Evolutionary conservation across 208 protist species (phyloP), one percentile per base, ranked within the genome.

Genomic region (Blechomonas ayalai): DNA sequence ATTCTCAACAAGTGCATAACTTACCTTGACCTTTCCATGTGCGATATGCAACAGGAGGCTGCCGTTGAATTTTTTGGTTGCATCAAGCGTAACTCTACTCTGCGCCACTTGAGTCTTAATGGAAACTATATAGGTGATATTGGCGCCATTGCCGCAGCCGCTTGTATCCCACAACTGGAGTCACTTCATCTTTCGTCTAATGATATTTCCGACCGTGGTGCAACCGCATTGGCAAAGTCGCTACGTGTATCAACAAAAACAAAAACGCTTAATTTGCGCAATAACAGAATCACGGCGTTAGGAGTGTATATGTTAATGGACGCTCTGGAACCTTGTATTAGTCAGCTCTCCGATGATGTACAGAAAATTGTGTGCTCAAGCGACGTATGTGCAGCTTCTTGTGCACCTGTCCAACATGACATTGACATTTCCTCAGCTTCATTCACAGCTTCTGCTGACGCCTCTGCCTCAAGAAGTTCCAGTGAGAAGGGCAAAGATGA

Each of bases 181-280:
- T 58, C 65, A 1, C 50, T 83, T 5, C 74, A 83, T 45, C 39
- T 70, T 24, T 59, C 66, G 18, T 75, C 69, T 13, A 83, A 83
- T 43, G 51, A 46, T 19, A 75, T 83, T 41, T 58, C 59, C 3
- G 74, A 83, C 62, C 33, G 46, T 1, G 74, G 62, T 15, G 64
- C 67, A 0, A 19, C 52, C 25, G 58, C 52, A 28, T 19, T 83
- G 15, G 59, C 69, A 24, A 53, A 49, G 7, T 47, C 49, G 2
- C 19, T 83, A 2, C n/a, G 36, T 36, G 8, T n/a, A 12, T 78
- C 74, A 3, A 35, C 38, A 3, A 75, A 56, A 34, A 75, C 73
- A 16, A 74, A 75, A 38, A 64, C 58, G 4, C 57, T 83, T 1
- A 79, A 74, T 58, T 27, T 83, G 10, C 59, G 74, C 16, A 52